Evolutionary conservation across 805 yeast genomes (phyloP), one percentile per base, ranked within the genome.

Genomic region (Starmerella riodocensis): DNA sequence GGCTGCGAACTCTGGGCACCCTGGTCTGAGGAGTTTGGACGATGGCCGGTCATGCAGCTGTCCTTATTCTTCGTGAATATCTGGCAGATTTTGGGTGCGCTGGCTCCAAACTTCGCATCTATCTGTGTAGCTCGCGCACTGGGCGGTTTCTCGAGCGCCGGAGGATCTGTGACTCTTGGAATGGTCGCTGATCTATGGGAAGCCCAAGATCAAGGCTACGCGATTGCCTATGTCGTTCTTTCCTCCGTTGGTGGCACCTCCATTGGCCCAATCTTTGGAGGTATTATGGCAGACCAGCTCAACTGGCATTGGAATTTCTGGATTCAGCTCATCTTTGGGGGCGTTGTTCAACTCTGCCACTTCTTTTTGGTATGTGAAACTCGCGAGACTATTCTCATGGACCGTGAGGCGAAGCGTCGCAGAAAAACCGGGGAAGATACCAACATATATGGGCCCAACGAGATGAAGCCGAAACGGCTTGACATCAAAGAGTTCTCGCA

Each of bases 291-390:
- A 11, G 65, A 72, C 27, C 54, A 66, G 32, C 53, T 60, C 21
- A 53, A 59, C 31, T 76, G 83, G 83, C 63, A 74, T 49, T 76
- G 83, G 83, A 67, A 67, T 37, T 72, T 76, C 51, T 72, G 73
- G 66, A 65, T 73, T 16, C 58, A 73, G 43, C 60, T 69, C 18
- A 74, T 76, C 18, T 61, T 71, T 46, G 73, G 73, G 47, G 78
- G 71, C 4, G 61, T 58, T 6, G 60, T 70, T 13, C 65, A 63
- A 43, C 24, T 57, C 4, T 27, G 52, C 19, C 67, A 63, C 41
- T 58, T 62, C 36, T 52, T 62, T 42, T 40, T 58, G 8, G 66
- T 61, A 4, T 46, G 53, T 14, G 67, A 63, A 42, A 63, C 67
- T 14, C 52, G 66, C 23, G 44, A 58, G 5, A 49, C 60, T 7